A percentile compares a stretch with the other conserved stretches of the same genome.
Evolutionary conservation across 768 basidiomycete species (phyloP).

Genomic region (Trametes maxima): DNA sequence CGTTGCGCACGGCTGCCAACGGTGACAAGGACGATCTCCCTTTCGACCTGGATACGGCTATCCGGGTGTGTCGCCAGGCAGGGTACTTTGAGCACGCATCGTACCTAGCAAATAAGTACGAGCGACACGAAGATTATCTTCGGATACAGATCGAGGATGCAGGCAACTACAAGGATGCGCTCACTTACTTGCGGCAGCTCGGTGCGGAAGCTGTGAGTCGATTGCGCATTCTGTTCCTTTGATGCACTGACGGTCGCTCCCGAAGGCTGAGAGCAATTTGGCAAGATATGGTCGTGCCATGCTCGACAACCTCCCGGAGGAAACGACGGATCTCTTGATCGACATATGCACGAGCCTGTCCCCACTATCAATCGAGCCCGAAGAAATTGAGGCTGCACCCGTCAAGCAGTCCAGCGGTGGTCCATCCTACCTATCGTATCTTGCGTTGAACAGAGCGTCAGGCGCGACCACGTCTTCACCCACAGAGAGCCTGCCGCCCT

Average conservation of each 20-base stretch:
- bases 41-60: constrained; percentile 96
- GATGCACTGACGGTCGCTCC: neutral
- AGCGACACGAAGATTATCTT: constrained; percentile 89
- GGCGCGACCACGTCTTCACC: constrained; percentile 30
- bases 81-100: constrained; percentile 95
- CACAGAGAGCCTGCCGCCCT: neutral
- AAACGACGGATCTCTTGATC: constrained; percentile 89
- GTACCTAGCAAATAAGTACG: constrained; percentile 91
- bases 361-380: constrained; percentile 45
- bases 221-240: neutral
- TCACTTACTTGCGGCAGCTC: constrained; percentile 76
- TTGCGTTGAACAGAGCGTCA: constrained; percentile 66
- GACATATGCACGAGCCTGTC: constrained; percentile 82
- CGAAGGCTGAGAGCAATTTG: constrained; percentile 84
- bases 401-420: constrained; percentile 34
- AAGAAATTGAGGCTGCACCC: constrained; percentile 37
- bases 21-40: constrained; percentile 72
- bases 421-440: constrained; percentile 79
- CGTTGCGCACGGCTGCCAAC: constrained; percentile 45
- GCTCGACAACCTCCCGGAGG: constrained; percentile 78
- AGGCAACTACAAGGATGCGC: constrained; percentile 76
- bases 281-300: constrained; percentile 88
- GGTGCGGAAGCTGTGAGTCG: constrained; percentile 76
- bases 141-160: constrained; percentile 94
- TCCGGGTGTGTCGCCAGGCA: constrained; percentile 94